Base-by-base conservation (phyloP, 2,329 filamentous ascomycete species). In the Ramularia endophylla region DNA sequence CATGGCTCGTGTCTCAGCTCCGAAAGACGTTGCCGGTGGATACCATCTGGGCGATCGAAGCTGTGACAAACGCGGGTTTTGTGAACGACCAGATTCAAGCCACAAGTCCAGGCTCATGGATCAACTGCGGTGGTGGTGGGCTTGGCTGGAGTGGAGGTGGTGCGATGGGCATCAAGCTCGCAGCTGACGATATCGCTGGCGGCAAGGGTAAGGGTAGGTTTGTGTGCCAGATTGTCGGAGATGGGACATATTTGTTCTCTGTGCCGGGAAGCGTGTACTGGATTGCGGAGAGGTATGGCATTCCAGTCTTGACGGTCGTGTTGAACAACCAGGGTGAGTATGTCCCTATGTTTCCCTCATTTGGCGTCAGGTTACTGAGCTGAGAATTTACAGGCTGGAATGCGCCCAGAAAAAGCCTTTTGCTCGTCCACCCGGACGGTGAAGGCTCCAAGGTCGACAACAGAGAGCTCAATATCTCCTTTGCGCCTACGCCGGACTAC, bases 91-190 rank as follows among this genome's bases (percentile, higher is more conserved):
- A 88, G 50, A 66, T 92, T 6, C 79, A 80, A 53, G 74, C 79
- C 2, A 80, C 73, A 0, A 57, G 78, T 0, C 85, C 85, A 0
- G 83, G 84, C 0, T 80, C 78, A 0, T 88, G 82, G 82, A 78
- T 90, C 55, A 89, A 88, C 60, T 89, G 85, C 58, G 85, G 85
- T 1, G 85, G 83, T 1, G 85, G 84, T 11, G 86, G 86, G 2
- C 77, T 90, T 0, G 85, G 85, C 2, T 90, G 85, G 85, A 85
- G 80, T 8, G 85, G 85, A 11, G 85, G 86, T 11, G 85, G 57
- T 12, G 81, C 83, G 0, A 62, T 90, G 3, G 86, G 85, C 2
- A 81, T 89, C 57, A 88, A 89, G 59, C 73, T 90, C 6, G 86
- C 83, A 0, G 71, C 72, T 0, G 74, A 81, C 36, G 61, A 63